phyloP scores from a whole-genome alignment of 352 stramenopile species.

The Pseudoperonospora humuli region DNA sequence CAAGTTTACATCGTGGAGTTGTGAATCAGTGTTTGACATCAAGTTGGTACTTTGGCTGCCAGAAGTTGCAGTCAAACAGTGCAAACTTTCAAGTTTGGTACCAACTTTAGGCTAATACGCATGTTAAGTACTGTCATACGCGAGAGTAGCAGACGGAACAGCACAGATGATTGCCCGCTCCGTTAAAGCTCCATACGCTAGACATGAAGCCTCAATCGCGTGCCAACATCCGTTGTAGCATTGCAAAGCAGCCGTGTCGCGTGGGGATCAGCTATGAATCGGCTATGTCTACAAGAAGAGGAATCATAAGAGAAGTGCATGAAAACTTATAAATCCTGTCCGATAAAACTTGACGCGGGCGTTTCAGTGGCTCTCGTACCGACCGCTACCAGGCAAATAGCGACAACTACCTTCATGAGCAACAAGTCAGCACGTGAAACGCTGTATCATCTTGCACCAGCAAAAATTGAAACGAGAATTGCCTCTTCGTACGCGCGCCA shows the following conservation, averaged over 20 bases:
- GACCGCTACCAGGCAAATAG: no score
- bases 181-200: not conserved
- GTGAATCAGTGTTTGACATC: constrained; percentile 3
- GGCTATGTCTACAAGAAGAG: no score
- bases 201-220: constrained; percentile 7
- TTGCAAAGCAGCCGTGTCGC: constrained; percentile 10
- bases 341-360: not conserved
- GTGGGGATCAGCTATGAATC: not conserved
- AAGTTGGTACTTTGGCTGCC: constrained; percentile 1
- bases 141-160: constrained; percentile 3
- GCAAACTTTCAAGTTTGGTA: constrained; percentile 3
- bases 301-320: no score
- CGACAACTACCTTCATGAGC: not conserved
- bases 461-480: constrained; percentile 8
- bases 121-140: constrained; percentile 5
- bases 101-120: no score
- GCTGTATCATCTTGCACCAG: constrained; percentile 21
- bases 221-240: constrained; percentile 7
- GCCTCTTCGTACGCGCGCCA: constrained; percentile 4
- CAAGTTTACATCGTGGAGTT: constrained; percentile 16
- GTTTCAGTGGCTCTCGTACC: not conserved
- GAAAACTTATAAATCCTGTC: not conserved
- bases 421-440: constrained; percentile 11
- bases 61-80: not conserved
- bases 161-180: constrained; percentile 6